Evolutionary conservation across 1,284 basidiomycete genomes (phyloP).

Genomic region (Sphagnurus paluster): DNA sequence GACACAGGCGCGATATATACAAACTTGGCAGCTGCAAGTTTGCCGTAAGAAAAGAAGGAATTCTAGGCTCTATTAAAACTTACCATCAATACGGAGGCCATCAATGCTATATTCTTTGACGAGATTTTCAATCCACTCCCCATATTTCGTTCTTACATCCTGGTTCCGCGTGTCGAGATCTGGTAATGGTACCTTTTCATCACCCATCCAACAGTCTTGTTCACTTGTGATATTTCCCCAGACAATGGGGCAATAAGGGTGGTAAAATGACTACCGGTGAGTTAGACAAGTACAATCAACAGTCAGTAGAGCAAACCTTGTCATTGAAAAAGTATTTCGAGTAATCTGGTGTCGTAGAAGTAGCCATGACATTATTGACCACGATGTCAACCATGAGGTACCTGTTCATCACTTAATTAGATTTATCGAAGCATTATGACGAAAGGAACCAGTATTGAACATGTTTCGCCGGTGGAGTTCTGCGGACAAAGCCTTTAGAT

Average conservation of each 20-base stretch:
- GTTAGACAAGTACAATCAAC: neutral
- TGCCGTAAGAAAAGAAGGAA: constrained; percentile 1
- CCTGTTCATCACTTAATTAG: constrained; percentile 30
- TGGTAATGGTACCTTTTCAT: constrained; percentile 63
- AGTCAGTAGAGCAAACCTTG: constrained; percentile 32
- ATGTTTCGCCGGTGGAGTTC: constrained; percentile 71
- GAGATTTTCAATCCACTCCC: constrained; percentile 61
- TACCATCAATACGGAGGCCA: constrained; percentile 76
- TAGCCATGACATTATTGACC: constrained; percentile 47
- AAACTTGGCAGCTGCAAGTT: constrained; percentile 60
- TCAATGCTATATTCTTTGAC: constrained; percentile 67
- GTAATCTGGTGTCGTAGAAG: constrained; percentile 13
- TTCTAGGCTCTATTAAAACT: constrained; percentile 7
- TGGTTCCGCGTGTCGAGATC: constrained; percentile 74
- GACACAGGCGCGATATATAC: constrained; percentile 19
- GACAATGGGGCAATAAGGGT: constrained; percentile 65
- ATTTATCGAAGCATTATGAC: constrained; percentile 4
- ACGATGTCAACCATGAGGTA: constrained; percentile 81
- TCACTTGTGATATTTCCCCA: constrained; percentile 66
- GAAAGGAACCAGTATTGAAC: constrained; percentile 39
- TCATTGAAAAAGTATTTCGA: constrained; percentile 63
- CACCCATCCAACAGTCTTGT: constrained; percentile 77
- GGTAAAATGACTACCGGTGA: constrained; percentile 48
- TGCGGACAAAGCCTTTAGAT: constrained; percentile 63
- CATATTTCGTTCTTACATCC: constrained; percentile 53